These are phyloP conservation scores for Grosmannia penicillata DNA, from an alignment of 2,329 filamentous ascomycete species.

Conservation along the genomic window DNA sequence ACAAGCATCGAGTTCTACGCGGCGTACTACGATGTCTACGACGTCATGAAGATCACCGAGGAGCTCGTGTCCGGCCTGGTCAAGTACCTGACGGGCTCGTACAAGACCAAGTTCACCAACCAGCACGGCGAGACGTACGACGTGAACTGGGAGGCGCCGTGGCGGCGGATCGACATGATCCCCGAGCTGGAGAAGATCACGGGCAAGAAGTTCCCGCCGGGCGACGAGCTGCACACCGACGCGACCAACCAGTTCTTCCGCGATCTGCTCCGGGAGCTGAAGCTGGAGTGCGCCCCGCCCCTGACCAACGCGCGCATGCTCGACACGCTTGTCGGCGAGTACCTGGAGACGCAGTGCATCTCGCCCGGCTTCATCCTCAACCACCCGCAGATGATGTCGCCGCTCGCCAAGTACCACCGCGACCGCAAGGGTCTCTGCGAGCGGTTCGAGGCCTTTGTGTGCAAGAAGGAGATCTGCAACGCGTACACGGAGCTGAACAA, in stretches of 20 bases:
- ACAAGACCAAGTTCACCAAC: conserved; percentile 74
- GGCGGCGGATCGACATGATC: conserved; percentile 93
- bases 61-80: conserved; percentile 83
- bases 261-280: conserved; percentile 72
- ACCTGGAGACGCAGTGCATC: conserved; percentile 75
- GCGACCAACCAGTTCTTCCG: conserved; percentile 84
- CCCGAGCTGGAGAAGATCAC: conserved; percentile 57
- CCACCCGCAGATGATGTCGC: conserved; percentile 50
- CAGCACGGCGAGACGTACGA: conserved; percentile 75
- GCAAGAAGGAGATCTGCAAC: conserved; percentile 94
- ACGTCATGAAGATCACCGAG: conserved; percentile 82
- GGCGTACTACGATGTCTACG: conserved; percentile 84
- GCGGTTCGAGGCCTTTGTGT: conserved; percentile 89
- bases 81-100: conserved; percentile 73
- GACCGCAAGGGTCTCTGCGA: conserved; percentile 73
- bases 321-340: conserved; percentile 86
- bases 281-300: conserved; percentile 78
- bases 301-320: conserved; percentile 93
- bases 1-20: conserved; percentile 96
- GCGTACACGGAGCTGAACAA: conserved; percentile 97
- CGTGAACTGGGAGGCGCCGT: conserved; percentile 93
- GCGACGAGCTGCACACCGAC: conserved; percentile 74
- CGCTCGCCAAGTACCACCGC: conserved; percentile 90
- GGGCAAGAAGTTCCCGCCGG: conserved; percentile 86
- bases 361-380: conserved; percentile 12